Conservation (phyloP, 1,284 basidiomycete species). For the Moesziomyces sp. region DNA sequence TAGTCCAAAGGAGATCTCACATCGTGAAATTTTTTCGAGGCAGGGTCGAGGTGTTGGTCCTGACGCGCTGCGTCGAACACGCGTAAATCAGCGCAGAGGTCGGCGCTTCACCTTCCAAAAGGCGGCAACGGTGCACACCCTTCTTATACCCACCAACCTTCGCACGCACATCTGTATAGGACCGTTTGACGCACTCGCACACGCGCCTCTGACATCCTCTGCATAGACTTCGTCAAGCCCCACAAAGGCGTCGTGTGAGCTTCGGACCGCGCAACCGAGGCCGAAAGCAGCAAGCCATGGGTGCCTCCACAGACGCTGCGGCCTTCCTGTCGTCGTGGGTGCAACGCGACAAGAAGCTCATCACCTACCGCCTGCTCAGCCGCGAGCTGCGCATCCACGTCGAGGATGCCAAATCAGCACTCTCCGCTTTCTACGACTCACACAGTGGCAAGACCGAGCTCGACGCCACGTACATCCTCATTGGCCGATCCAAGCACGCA, state of each 20-base stretch:
- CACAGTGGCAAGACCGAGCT: conserved; percentile 23
- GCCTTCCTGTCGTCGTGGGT: conserved; percentile 48
- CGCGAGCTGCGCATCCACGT: conserved; percentile 53
- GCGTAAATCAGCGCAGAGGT: conserved; percentile 31
- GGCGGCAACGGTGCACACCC: not conserved
- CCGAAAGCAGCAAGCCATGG: conserved; percentile 6
- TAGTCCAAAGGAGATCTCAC: conserved; percentile 4
- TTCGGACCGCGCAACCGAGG: not conserved
- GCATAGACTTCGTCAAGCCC: not conserved
- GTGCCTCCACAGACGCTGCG: conserved; percentile 21
- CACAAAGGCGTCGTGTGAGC: not conserved
- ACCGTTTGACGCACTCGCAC: not conserved
- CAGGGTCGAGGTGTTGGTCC: conserved; percentile 19
- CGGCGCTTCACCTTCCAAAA: conserved; percentile 9
- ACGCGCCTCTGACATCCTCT: not conserved
- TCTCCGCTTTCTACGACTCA: conserved; percentile 37
- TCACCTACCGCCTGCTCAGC: conserved; percentile 58
- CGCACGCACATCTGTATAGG: not conserved
- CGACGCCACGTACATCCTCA: conserved; percentile 42
- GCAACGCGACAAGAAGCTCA: conserved; percentile 52
- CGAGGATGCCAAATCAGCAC: conserved; percentile 43
- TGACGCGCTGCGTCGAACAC: conserved; percentile 21
- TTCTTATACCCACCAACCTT: not conserved
- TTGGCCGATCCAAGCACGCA: conserved; percentile 14
- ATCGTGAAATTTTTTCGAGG: not conserved